Base-by-base conservation (phyloP, 2,329 filamentous ascomycete species). In the Xylariaceae sp. region DNA sequence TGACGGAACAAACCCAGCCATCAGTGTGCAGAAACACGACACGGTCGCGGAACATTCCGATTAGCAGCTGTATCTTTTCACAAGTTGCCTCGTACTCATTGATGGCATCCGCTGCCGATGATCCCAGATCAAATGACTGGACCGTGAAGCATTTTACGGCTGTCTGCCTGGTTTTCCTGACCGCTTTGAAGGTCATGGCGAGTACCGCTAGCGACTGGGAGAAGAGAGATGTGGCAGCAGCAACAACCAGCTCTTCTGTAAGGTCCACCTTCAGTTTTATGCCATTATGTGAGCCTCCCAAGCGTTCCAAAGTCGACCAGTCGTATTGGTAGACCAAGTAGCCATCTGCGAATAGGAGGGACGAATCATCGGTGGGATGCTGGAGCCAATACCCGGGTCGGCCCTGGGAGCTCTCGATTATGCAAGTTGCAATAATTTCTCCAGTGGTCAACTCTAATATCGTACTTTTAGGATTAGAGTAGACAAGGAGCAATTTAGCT, bases 1-100 rank as follows among this genome's bases (percentile, higher is more conserved):
- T 36, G 8, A 42, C 21, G 3, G 44, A 46, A n/a, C 37, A 46
- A 3, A 46, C 16, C 39, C 44, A 46, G 2, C 44, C 44, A 8
- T 46, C 44, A 2, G 19, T 42, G n/a, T 46, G 37, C 11, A 46
- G 44, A 23, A 46, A 46, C 4, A 46, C 27, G 2, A 42, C 5
- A 2, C 44, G 8, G 20, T 46, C 44, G 4, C 33, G 25, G 20
- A 7, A 41, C 17, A 19, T 22, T 14, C 20, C 6, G 6, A 22
- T 46, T 14, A 2, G 19, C 14, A 41, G 21, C 17, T 12, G n/a
- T 16, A 40, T 40, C 11, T 21, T 4, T 11, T 46, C 11, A 11
- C 22, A 10, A 34, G 23, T 6, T 3, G 6, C 38, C 20, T 25
- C 6, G 32, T 2, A 41, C 22, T 5, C 14, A 20, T n/a, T 22